Evolutionary conservation across 2,329 filamentous ascomycete genomes (phyloP).

Genomic region (Talaromyces pinophilus): DNA sequence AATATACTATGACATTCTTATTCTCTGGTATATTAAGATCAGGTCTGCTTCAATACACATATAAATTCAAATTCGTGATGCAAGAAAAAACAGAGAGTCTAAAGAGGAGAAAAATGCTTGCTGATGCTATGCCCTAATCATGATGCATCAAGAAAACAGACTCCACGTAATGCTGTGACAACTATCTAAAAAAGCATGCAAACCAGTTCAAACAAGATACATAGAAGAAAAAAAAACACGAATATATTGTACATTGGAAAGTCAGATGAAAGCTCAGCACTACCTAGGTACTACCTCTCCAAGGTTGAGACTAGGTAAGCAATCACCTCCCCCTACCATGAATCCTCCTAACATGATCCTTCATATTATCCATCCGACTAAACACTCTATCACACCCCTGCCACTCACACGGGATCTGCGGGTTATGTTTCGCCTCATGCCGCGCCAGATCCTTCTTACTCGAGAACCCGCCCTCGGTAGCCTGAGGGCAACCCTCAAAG

Average conservation of each 20-base stretch:
- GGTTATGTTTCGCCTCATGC: conserved; percentile 65
- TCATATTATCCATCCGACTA: conserved; percentile 64
- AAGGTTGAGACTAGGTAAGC: background rate
- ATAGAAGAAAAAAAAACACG: background rate
- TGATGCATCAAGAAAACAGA: background rate
- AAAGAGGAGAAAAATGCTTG: background rate
- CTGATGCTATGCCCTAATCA: conserved; percentile 1
- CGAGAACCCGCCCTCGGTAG: conserved; percentile 59
- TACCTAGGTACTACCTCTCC: background rate
- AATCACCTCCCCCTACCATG: conserved; percentile 30
- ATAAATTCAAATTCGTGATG: background rate
- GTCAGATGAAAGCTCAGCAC: background rate
- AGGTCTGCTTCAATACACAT: background rate
- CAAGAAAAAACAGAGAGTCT: background rate
- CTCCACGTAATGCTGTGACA: background rate
- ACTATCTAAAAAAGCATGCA: background rate
- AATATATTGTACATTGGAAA: background rate
- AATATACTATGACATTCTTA: background rate
- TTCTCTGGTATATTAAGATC: too few species aligned
- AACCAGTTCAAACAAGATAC: background rate
- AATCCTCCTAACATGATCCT: conserved; percentile 50
- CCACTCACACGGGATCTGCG: conserved; percentile 61
- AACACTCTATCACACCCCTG: conserved; percentile 60
- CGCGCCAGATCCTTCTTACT: conserved; percentile 64
- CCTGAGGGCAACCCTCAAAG: conserved; percentile 59